Conservation (phyloP, 768 basidiomycete species). For the Asterophora lycoperdoides region DNA sequence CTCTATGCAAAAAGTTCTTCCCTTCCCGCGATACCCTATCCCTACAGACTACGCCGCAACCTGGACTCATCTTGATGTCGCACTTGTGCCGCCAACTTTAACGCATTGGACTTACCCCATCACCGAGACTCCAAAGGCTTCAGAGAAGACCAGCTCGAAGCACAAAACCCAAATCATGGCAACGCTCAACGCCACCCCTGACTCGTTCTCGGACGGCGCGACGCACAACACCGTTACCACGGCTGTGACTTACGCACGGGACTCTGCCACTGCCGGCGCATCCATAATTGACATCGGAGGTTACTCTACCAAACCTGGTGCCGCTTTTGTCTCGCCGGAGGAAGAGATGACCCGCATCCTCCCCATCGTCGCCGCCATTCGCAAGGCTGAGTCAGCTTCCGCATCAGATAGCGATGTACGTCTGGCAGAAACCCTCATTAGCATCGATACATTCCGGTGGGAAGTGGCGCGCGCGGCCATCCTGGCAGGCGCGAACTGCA, state of each 20-base stretch:
- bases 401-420: neutral
- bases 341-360: slow-evolving; percentile 75
- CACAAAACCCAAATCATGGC: slow-evolving; percentile 77
- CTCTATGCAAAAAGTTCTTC: slow-evolving; percentile 69
- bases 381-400: neutral
- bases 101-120: slow-evolving; percentile 47
- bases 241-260: slow-evolving; percentile 49
- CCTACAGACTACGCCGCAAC: slow-evolving; percentile 8
- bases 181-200: slow-evolving; percentile 89
- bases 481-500: slow-evolving; percentile 80
- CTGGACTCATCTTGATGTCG: slow-evolving; percentile 23
- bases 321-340: slow-evolving; percentile 55
- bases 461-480: slow-evolving; percentile 74
- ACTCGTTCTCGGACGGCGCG: slow-evolving; percentile 93
- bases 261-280: slow-evolving; percentile 53
- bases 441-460: slow-evolving; percentile 86
- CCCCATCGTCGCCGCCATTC: slow-evolving; percentile 60
- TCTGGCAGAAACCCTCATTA: slow-evolving; percentile 48
- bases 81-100: slow-evolving; percentile 41
- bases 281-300: slow-evolving; percentile 91
- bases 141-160: slow-evolving; percentile 2
- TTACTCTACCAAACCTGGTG: slow-evolving; percentile 85
- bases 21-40: slow-evolving; percentile 59
- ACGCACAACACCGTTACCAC: slow-evolving; percentile 45
- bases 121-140: slow-evolving; percentile 11